Base-by-base conservation (phyloP, 306 rosid genomes). In the Fragaria vesca region DNA sequence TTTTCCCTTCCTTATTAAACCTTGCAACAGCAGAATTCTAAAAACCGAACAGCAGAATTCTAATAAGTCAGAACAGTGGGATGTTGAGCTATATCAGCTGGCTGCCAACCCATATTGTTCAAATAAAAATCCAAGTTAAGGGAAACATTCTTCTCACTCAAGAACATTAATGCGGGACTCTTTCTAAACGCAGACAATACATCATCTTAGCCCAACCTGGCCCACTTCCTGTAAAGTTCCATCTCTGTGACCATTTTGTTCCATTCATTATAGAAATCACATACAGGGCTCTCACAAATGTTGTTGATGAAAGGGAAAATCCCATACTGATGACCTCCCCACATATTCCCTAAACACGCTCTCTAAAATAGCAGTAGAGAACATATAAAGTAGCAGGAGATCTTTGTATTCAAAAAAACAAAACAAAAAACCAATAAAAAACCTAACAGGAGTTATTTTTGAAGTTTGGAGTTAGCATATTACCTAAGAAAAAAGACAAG, bases 101-200 rank as follows among this genome's bases (percentile, higher is more conserved):
- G 21, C 43, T 63, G 69, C 69, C 18, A 63, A 63, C 45, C 69
- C 69, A 63, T 63, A 15, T 63, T 63, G 43, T 63, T 32, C 68
- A 16, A 1, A 63, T 2, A 32, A 32, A 32, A 63, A 16, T 63
- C 69, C 45, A 34, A 26, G 16, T 65, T 34, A 6, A 30, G 2
- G 12, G 45, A 34, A 3, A 66, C 46, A 66, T 66, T 66, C 13
- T 34, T 16, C 46, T 34, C 46, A 18, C 5, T 16, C 24, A 16
- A 16, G 24, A 5, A 16, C 46, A 65, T 65, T 34, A 65, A 65
- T 4, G 3, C 2, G 12, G 69, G 46, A 15, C 45, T 65, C 69
- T 34, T 63, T 65, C 45, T 65, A 8, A 65, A 65, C 2, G 46
- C 69, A 15, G 18, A 32, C 24, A 16, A 8, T 15, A 65, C 11